Evolutionary conservation across 2,329 filamentous ascomycete genomes (phyloP).

Genomic region (Diaporthe sp.): DNA sequence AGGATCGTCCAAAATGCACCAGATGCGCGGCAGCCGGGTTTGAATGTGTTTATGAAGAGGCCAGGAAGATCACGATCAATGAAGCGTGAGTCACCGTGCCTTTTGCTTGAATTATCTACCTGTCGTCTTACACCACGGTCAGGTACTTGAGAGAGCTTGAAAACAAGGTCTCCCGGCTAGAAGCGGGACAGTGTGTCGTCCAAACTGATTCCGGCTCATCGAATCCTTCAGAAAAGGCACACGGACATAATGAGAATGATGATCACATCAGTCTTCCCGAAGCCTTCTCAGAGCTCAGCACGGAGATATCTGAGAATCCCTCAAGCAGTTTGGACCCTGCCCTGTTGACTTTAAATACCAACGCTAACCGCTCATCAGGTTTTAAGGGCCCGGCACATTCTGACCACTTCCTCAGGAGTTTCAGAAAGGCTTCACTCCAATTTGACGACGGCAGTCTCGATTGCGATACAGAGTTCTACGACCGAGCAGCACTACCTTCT

Average conservation of each 20-base stretch:
- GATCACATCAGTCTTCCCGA: conserved; percentile 47
- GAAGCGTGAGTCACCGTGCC: conserved; percentile 42
- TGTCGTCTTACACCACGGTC: not conserved
- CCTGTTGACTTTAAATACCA: not conserved
- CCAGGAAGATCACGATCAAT: conserved; percentile 48
- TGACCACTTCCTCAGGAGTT: conserved; percentile 50
- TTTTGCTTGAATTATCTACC: not conserved
- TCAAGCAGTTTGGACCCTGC: conserved; percentile 28
- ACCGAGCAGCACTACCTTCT: conserved; percentile 47
- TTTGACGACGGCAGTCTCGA: conserved; percentile 47
- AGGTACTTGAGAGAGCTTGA: conserved; percentile 49
- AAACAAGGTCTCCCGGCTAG: conserved; percentile 40
- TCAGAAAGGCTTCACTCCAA: conserved; percentile 48
- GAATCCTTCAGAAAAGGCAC: not conserved
- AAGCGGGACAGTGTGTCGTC: not conserved
- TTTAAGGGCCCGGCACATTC: conserved; percentile 51
- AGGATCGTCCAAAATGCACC: conserved; percentile 48
- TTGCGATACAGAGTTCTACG: conserved; percentile 46
- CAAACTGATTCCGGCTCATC: not conserved
- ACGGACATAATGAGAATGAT: conserved; percentile 39
- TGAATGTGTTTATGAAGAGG: conserved; percentile 48
- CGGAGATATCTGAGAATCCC: conserved; percentile 41
- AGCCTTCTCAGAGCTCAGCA: conserved; percentile 48
- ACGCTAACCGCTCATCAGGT: conserved; percentile 33
- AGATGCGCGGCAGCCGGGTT: conserved; percentile 45